Evolutionary conservation across 805 yeast genomes (phyloP).

Genomic region (Schwanniomyces yamadae): DNA sequence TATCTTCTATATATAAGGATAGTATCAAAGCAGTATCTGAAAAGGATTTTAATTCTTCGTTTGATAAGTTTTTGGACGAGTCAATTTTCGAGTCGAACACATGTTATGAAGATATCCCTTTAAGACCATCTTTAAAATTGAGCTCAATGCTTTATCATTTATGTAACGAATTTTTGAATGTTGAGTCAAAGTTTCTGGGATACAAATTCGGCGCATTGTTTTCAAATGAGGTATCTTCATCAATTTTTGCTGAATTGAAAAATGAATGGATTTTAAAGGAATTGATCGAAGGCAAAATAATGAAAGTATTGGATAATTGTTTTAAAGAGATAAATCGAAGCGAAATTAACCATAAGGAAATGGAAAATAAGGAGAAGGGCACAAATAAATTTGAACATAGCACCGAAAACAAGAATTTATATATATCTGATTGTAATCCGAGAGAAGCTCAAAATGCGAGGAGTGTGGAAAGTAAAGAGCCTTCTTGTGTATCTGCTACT

Average conservation of each 20-base stretch:
- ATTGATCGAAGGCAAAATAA: not conserved
- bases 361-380: constrained; percentile 1
- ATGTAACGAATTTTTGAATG: constrained; percentile 10
- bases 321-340: not conserved
- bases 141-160: constrained; percentile 19
- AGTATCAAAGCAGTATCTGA: not conserved
- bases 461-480: not conserved
- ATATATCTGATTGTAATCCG: not conserved
- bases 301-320: not conserved
- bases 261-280: constrained; percentile 27
- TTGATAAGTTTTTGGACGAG: not conserved
- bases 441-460: not conserved
- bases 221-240: constrained; percentile 14
- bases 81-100: not conserved
- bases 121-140: constrained; percentile 17
- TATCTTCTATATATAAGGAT: not conserved
- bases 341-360: not conserved
- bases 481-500: not conserved
- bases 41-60: not conserved
- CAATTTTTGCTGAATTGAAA: constrained; percentile 24
- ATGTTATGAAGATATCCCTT: not conserved
- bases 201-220: constrained; percentile 19
- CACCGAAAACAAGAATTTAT: not conserved
- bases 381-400: not conserved
- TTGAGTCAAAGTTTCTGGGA: constrained; percentile 4